Conservation (phyloP, 352 stramenopile species). For the Phytophthora citricola region DNA sequence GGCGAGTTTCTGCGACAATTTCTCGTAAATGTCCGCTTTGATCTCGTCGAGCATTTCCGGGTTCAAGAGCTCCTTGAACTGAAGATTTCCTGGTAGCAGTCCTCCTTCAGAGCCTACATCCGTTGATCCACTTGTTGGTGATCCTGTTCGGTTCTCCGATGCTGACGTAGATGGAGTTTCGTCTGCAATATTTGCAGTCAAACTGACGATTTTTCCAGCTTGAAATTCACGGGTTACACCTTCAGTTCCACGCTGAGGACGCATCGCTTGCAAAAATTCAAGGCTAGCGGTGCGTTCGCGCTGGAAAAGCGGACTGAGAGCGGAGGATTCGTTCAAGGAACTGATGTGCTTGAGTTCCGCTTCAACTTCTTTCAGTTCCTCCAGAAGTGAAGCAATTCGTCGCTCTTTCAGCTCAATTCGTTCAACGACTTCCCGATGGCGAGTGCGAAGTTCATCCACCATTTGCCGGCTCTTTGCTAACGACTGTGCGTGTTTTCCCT, state of each 20-base stretch:
- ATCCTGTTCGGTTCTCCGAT: slow-evolving; percentile 5
- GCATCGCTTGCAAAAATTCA: slow-evolving; percentile 30
- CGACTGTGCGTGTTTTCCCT: slow-evolving; percentile 30
- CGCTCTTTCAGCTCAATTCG: slow-evolving; percentile 63
- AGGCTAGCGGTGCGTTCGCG: slow-evolving; percentile 37
- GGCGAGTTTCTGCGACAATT: slow-evolving; percentile 51
- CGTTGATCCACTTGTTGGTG: slow-evolving; percentile 5
- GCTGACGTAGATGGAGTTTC: slow-evolving; percentile 3
- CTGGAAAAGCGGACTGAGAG: slow-evolving; percentile 35
- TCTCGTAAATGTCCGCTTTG: slow-evolving; percentile 68
- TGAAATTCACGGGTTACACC: background rate
- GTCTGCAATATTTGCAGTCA: slow-evolving; percentile 2
- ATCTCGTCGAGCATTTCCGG: slow-evolving; percentile 59
- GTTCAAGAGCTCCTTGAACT: slow-evolving; percentile 63
- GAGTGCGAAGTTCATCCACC: slow-evolving; percentile 51
- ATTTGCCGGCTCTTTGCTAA: slow-evolving; percentile 50
- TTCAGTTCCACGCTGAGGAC: slow-evolving; percentile 8
- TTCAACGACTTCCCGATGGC: slow-evolving; percentile 53
- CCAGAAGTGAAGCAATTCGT: slow-evolving; percentile 51
- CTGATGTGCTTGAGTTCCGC: slow-evolving; percentile 62
- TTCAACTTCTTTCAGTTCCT: slow-evolving; percentile 70
- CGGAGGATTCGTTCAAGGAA: slow-evolving; percentile 30
- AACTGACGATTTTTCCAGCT: background rate
- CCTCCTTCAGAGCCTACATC: slow-evolving; percentile 5
- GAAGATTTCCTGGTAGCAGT: slow-evolving; percentile 34